Evolutionary conservation across 2,329 filamentous ascomycete species (phyloP), one percentile per base, ranked within the genome.

Genomic region (Cercospora berteroae): DNA sequence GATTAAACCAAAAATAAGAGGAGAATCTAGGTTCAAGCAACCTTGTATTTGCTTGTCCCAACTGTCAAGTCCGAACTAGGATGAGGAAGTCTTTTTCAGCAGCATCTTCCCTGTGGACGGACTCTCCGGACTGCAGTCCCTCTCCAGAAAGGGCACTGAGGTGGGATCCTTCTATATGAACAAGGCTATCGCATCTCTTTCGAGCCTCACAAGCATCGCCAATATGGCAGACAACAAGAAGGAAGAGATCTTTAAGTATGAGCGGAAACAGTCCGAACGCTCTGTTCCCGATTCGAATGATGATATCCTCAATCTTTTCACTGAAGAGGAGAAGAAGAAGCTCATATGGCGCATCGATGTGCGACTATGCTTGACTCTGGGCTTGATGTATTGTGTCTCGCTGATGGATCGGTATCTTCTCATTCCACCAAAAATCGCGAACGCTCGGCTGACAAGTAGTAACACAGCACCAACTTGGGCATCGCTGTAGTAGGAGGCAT

Each of bases 281-380:
- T 72, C 73, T 10, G 50, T 67, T 20, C 57, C 57, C 16, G 63
- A 60, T n/a, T 29, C 50, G 57, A 73, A 76, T 64, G 71, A 78
- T 69, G 72, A 72, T 23, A 70, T 70, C 16, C 75, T 79, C 70
- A 67, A 75, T 55, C 69, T 70, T 50, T 88, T 89, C 78, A 84
- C 86, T 0, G 83, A 83, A 0, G 79, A 82, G 18, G 88, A 94
- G 79, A 86, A 90, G 79, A 86, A 82, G 75, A 84, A 80, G 50
- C 91, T 95, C 74, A 87, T 93, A 50, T 83, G 85, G 65, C 86
- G 87, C 12, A 83, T 95, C 72, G 92, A 96, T 78, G 81, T 77
- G 36, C 80, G 82, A 31, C 76, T 84, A n/a, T 81, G 84, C 18
- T 72, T 81, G 20, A 83, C 81, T 0, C 77, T 83, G 1, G 82